Base-by-base conservation (phyloP, 371 early-diverging fungal genomes). In the Mortierella sp. region DNA sequence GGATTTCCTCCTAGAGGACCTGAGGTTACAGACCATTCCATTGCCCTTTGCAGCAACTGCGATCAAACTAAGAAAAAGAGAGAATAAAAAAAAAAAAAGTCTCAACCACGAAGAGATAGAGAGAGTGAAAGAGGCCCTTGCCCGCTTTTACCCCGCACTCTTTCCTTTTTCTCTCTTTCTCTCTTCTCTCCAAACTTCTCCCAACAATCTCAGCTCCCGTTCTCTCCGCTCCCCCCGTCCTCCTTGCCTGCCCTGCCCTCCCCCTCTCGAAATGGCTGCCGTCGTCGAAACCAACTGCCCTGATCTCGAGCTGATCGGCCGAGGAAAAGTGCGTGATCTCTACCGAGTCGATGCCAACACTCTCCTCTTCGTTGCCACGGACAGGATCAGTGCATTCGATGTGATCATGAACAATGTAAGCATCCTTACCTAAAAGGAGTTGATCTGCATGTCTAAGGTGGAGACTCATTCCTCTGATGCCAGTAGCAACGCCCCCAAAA, bases 291-390 rank as follows among this genome's bases (percentile, higher is more conserved):
- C 93, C 75, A 77, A 89, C 46, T 95, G 95, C 83, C 98, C 98
- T 1, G 95, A 94, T 72, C 89, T 99, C 67, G 91, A 96, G 82
- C 93, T 99, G 56, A 68, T 99, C 60, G 95, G 96, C 21, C 91
- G 98, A 48, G 99, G 98, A 66, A 99, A 99, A 82, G 98, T 98
- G 56, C 92, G 99, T 63, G 98, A 99, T 82, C 87, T 99, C 66
- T 99, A 99, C 85, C 93, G 93, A 64, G 90, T 98, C 21, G 95
- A 96, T 83, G 92, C 91, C 14, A 80, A 89, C 57, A 85, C 91
- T 6, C 86, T 99, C 67, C 90, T 99, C 37, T 98, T 99, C 80
- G 97, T 98, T 7, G 98, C 99, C 30, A 96, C 98, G 12, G 98
- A 99, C 87, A 91, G 99, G 66, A 91, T 98, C 81, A 94, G 94